Evolutionary conservation across 2,329 filamentous ascomycete genomes (phyloP).

Genomic region (Exophiala phaeomuriformis): DNA sequence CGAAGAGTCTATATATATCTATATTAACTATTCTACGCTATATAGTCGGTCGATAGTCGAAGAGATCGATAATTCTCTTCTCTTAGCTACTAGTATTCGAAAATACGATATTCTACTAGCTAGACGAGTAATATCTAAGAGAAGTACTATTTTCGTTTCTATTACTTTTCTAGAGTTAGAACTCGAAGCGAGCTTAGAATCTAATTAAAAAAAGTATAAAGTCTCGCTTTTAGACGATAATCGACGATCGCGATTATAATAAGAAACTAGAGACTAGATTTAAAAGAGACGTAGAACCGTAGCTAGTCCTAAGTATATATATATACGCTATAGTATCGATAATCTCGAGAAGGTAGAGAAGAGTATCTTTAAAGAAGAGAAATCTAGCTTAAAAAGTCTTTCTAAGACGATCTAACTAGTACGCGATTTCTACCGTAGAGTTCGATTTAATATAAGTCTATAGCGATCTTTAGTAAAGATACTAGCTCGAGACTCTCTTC

Average conservation of each 20-base stretch:
- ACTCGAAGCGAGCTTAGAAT: conserved; percentile 2
- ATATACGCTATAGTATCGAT: neutral
- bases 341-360: conserved; percentile 4
- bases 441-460: conserved; percentile 3
- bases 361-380: conserved; percentile 5
- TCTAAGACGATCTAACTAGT: neutral
- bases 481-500: conserved; percentile 1
- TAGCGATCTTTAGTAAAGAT: conserved; percentile 2
- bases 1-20: neutral
- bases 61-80: conserved; percentile 8
- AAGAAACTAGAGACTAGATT: conserved; percentile 4
- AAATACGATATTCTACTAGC: neutral
- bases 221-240: conserved; percentile 1
- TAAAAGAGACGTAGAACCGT: neutral
- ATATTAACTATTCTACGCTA: conserved; percentile 10
- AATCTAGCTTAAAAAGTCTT: neutral
- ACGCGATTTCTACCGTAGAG: conserved; percentile 13
- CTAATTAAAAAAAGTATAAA: neutral
- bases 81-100: conserved; percentile 4
- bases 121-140: conserved; percentile 4
- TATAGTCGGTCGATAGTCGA: conserved; percentile 2
- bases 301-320: conserved; percentile 14
- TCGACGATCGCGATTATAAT: conserved; percentile 13
- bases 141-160: conserved; percentile 12
- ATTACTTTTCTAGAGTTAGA: conserved; percentile 11